Evolutionary conservation across 208 protist genomes (phyloP), one percentile per base, ranked within the genome.

Genomic region (Leishmania turanica): DNA sequence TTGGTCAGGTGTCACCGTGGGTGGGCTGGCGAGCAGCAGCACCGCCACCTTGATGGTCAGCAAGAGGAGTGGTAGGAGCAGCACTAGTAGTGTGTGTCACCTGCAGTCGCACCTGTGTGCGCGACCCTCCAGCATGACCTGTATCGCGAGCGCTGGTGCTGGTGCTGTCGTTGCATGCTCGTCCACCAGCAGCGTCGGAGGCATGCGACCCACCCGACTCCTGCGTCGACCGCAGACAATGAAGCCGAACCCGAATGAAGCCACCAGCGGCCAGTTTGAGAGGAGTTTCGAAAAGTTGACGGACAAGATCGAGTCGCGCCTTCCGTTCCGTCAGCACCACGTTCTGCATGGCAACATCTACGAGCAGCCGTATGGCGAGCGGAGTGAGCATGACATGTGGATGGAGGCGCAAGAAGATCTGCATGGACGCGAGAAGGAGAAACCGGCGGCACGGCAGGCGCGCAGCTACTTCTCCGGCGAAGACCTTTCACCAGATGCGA

Each of bases 201-300:
- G 74, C 15, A 6, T 94, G 40, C 86, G 70, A 42, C 42, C 45
- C 7, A 90, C 91, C 1, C 70, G 66, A 2, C 54, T 87, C 21
- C 87, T 86, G 3, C 85, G 85, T 19, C 87, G 93, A 0, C 89
- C 90, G 53, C 91, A 91, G 74, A 90, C 92, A 13, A 89, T 95
- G 42, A 97, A 97, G 80, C 86, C 93, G 19, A 96, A 97, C 80
- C 93, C 93, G 2, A 79, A 90, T 51, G 86, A 91, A 76, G 93
- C 92, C 2, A 78, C 82, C 3, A 88, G 83, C 53, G 93, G 92
- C 17, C 88, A 94, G 60, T 97, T 94, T 72, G 91, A 97, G 72
- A 87, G 91, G 68, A 94, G 89, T 65, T 97, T 97, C 70, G 93
- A 97, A 77, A 95, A 96, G 74, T 77, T 97, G 5, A 91, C 88